Conservation (phyloP, 192 early-diverging fungal genomes). For the Martensiomyces pterosporus region DNA sequence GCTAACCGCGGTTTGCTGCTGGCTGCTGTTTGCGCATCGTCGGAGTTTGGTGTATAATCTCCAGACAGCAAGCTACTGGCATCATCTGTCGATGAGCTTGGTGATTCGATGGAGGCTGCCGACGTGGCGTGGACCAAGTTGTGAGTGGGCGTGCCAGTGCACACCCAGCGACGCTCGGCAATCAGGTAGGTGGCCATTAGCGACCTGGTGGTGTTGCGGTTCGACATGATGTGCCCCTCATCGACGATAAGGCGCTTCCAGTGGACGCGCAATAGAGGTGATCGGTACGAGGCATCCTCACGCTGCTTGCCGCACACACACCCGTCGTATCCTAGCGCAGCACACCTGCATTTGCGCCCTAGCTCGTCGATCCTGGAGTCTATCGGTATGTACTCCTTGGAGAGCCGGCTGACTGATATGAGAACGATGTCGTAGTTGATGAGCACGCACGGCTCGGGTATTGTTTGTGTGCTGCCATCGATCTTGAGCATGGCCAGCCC, state of each 20-base stretch:
- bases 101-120: not conserved
- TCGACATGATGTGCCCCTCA: slow-evolving; percentile 73
- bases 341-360: slow-evolving; percentile 39
- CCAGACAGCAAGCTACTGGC: too few species aligned
- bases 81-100: not conserved
- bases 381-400: slow-evolving; percentile 54
- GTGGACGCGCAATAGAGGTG: slow-evolving; percentile 66
- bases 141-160: slow-evolving; percentile 68
- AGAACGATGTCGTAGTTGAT: slow-evolving; percentile 67
- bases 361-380: slow-evolving; percentile 38
- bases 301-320: slow-evolving; percentile 13
- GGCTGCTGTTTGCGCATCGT: too few species aligned
- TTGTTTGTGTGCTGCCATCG: slow-evolving; percentile 32
- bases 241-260: slow-evolving; percentile 83
- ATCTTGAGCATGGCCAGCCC: slow-evolving; percentile 55
- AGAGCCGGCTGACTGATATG: slow-evolving; percentile 61
- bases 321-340: slow-evolving; percentile 13
- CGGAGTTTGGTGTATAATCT: too few species aligned
- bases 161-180: slow-evolving; percentile 63
- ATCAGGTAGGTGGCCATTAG: slow-evolving; percentile 57
- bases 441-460: slow-evolving; percentile 54
- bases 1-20: too few species aligned
- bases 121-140: slow-evolving; percentile 57
- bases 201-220: slow-evolving; percentile 44
- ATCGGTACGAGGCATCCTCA: slow-evolving; percentile 34